Base-by-base conservation (phyloP, 805 yeast species). In the Lipomyces kockii region DNA sequence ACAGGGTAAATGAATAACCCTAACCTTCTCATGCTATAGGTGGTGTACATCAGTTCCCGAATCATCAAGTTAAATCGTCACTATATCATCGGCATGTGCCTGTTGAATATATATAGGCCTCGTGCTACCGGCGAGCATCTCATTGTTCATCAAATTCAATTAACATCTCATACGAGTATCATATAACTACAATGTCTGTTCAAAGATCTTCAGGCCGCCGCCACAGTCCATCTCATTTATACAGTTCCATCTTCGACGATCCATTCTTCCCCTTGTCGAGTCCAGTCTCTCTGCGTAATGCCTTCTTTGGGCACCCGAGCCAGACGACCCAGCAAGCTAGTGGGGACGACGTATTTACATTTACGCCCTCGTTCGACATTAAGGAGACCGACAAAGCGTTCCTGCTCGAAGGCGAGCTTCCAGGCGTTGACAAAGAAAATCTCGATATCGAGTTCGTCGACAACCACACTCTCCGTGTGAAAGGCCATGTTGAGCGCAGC, bases 351-450 rank as follows among this genome's bases (percentile, higher is more conserved):
- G 57, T 35, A 29, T 52, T 61, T 46, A 22, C 68, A 32, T 54
- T 60, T 7, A 62, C 66, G 29, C 73, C 73, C 17, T 53, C 55
- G 22, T 71, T 71, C 20, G 73, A 71, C 34, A 58, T 71, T 29
- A 66, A 65, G 62, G 73, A 71, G 35, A 69, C 72, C 11, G 71
- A 69, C 29, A 58, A 39, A n/a, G 64, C 55, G 20, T 71, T 58
- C 34, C 52, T 69, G 0, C 67, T 71, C 17, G 65, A 71, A 34
- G 73, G 73, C 29, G 73, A 71, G 39, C 60, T 71, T 6, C 73
- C 73, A 0, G 73, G 73, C 2, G 65, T 71, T 51, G 72, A 69
- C 11, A 62, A 61, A 58, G 57, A 67, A 46, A 53, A 71, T 25
- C n/a, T 71, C 32, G 62, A 51, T 5, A 54, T 69, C n/a, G 72